phyloP scores from a whole-genome alignment of 768 basidiomycete genomes.

The Tremella fuciformis region DNA sequence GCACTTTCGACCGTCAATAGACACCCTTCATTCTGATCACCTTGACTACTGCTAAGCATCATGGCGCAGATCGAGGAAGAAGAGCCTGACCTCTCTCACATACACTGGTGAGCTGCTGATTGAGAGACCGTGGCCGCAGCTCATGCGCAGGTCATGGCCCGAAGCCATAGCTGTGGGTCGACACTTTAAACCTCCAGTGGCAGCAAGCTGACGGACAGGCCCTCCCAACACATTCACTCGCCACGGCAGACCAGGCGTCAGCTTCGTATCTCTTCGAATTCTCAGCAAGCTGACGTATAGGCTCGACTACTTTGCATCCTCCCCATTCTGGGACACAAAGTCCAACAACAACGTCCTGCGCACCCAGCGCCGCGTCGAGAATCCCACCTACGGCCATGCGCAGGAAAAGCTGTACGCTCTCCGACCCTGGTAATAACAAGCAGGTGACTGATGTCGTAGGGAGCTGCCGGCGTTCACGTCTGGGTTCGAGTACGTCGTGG shows the following conservation, averaged over 20 bases:
- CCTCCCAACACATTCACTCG: constrained; percentile 37
- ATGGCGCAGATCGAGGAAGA: constrained; percentile 16
- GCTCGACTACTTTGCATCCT: constrained; percentile 47
- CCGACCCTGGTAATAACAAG: too few relatives aligned
- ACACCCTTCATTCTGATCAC: too few relatives aligned
- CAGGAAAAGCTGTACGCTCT: constrained; percentile 36
- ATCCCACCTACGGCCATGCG: constrained; percentile 37
- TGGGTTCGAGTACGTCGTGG: constrained; percentile 44
- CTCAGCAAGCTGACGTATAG: constrained; percentile 18
- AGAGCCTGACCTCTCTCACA: constrained; percentile 41
- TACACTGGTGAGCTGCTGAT: constrained; percentile 37
- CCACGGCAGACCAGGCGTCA: constrained; percentile 38
- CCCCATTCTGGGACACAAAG: constrained; percentile 45
- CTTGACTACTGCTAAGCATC: too few relatives aligned
- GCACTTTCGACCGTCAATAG: too few relatives aligned
- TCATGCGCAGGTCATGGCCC: constrained; percentile 39
- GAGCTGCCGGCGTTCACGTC: constrained; percentile 33
- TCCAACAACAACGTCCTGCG: constrained; percentile 43
- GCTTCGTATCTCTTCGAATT: background rate
- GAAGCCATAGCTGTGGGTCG: constrained; percentile 39
- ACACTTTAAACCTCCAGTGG: background rate
- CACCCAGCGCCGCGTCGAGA: constrained; percentile 35
- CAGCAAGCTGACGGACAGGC: constrained; percentile 21
- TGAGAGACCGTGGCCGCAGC: background rate
- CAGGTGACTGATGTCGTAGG: constrained; percentile 12